Base-by-base conservation (phyloP, 352 stramenopile genomes). In the Phytophthora pluvialis region DNA sequence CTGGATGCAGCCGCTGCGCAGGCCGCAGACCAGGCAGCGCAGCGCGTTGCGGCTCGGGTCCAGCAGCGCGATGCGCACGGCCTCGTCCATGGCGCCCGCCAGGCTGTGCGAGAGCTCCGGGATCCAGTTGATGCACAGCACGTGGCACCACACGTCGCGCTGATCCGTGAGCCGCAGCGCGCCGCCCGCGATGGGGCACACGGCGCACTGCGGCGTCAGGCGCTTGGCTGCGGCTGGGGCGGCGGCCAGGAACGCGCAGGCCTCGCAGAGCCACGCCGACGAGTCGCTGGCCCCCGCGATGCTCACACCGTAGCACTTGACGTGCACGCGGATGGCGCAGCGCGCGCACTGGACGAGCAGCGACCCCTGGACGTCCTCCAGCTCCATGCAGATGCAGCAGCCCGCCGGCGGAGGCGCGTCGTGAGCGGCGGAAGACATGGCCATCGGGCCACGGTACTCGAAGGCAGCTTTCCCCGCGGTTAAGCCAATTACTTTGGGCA, bases 121-220 rank as follows among this genome's bases (percentile, higher is more conserved):
- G 40, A 96, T 87, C 90, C 90, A 97, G 48, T 91, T 86, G 39
- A 89, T 70, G 44, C 90, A 97, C 51, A 94, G 68, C 28, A 96
- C 78, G 67, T 97, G 90, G 39, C 79, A 81, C 88, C 89, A 94
- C 7, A 90, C 75, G 55, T 77, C 72, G 7, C 56, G 55, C 54
- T 92, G 76, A 28, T 57, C 80, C 10, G 86, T 90, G 7, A 64
- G 80, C 5, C 90, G 88, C 63, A 96, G 57, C 8, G 86, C 87
- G 15, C 90, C 90, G 33, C 88, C 88, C 32, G 78, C 75, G 15
- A 81, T 67, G 15, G 81, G 85, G 48, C 82, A 95, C n/a, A 90
- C 72, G 18, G 80, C 81, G 58, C 81, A 96, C 25, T 81, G 75
- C 15, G 84, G 86, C 26, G 58, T 48, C n/a, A 77, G 43, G 4